Conservation (phyloP, 2,329 filamentous ascomycete genomes). For the Neurospora sp. region DNA sequence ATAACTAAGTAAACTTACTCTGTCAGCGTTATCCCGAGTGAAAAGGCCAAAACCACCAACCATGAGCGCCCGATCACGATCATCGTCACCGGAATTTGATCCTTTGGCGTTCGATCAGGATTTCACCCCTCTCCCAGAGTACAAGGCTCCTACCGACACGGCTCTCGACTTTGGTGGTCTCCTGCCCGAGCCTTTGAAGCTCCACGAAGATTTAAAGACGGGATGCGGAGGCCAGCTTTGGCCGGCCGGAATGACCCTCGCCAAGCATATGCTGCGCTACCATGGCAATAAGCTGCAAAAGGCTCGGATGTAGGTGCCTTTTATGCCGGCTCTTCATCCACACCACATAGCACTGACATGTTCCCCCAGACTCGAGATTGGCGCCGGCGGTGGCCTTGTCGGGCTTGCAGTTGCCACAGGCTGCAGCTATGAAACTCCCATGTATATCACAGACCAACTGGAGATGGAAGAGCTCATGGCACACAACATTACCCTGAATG, state of each 20-base stretch:
- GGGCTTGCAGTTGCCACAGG: slow-evolving; percentile 53
- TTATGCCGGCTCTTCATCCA: slow-evolving; percentile 1
- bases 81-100: slow-evolving; percentile 39
- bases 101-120: slow-evolving; percentile 43
- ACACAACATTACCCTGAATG: slow-evolving; percentile 77
- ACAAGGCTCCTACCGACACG: slow-evolving; percentile 44
- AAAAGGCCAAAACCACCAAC: neutral
- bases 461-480: slow-evolving; percentile 81
- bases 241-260: slow-evolving; percentile 84
- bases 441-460: slow-evolving; percentile 78
- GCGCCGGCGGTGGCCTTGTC: slow-evolving; percentile 83
- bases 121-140: slow-evolving; percentile 47
- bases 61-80: slow-evolving; percentile 13
- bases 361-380: slow-evolving; percentile 68
- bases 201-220: slow-evolving; percentile 76
- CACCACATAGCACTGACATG: neutral
- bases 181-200: slow-evolving; percentile 55
- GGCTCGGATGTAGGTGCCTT: slow-evolving; percentile 59
- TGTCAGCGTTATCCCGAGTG: neutral
- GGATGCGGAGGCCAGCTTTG: slow-evolving; percentile 92
- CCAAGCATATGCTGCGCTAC: slow-evolving; percentile 74
- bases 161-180: slow-evolving; percentile 62
- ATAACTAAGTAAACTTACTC: neutral
- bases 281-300: slow-evolving; percentile 52
- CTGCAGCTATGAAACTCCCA: slow-evolving; percentile 40